Conservation (phyloP, 2,329 filamentous ascomycete genomes). For the Arthrobotrys entomopaga region DNA sequence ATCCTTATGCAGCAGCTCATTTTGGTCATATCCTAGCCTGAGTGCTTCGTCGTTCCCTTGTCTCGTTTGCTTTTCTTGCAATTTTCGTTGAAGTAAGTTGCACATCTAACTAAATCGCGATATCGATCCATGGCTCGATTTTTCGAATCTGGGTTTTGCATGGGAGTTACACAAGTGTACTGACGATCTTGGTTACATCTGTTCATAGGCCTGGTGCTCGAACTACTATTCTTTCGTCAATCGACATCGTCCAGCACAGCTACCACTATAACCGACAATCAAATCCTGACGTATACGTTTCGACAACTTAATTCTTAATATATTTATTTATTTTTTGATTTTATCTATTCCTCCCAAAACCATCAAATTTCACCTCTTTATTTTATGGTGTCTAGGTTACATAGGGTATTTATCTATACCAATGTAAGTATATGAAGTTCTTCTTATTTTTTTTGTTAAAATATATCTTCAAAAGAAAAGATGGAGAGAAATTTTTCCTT, state of each 20-base stretch:
- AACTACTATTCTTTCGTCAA: constrained; percentile 30
- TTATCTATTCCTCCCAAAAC: not conserved
- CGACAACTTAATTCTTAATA: not conserved
- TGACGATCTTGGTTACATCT: constrained; percentile 12
- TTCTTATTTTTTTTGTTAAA: too few relatives aligned
- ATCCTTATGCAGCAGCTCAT: constrained; percentile 39
- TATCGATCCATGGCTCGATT: not conserved
- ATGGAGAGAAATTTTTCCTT: too few relatives aligned
- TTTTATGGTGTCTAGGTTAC: too few relatives aligned
- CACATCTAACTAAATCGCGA: not conserved
- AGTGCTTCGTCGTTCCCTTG: constrained; percentile 43
- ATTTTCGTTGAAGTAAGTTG: constrained; percentile 35
- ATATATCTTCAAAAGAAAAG: too few relatives aligned
- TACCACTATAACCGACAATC: not conserved
- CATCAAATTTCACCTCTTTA: too few relatives aligned
- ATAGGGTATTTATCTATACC: too few relatives aligned
- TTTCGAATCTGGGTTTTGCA: not conserved
- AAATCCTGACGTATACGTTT: not conserved
- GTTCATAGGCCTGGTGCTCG: constrained; percentile 35
- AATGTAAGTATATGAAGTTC: too few relatives aligned
- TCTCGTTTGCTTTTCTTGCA: constrained; percentile 32
- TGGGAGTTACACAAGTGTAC: constrained; percentile 15
- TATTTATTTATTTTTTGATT: not conserved
- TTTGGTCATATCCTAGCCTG: constrained; percentile 27
- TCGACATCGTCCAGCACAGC: constrained; percentile 18